phyloP scores from a whole-genome alignment of 225 moss, liverwort and hornwort species.

The Bryum argenteum region DNA sequence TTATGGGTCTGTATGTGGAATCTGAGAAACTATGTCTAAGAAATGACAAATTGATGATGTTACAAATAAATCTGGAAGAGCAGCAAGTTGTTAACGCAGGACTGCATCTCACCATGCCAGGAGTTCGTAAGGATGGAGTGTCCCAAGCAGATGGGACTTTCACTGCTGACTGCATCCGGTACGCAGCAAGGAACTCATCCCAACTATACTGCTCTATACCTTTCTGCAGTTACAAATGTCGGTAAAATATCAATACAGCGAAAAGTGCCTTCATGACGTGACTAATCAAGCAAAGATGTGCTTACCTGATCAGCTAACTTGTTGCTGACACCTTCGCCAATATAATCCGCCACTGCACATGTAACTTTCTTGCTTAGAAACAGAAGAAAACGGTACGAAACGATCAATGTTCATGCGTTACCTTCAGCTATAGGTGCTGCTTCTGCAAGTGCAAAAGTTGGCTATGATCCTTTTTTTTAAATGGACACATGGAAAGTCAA shows the following conservation, averaged over 20 bases:
- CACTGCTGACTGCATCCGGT: slow-evolving; percentile 55
- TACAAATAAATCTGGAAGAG: background rate
- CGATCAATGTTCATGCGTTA: background rate
- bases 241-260: slow-evolving; percentile 1
- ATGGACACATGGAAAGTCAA: too few relatives aligned
- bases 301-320: slow-evolving; percentile 47
- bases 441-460: too few relatives aligned
- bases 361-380: slow-evolving; percentile 14
- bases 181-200: slow-evolving; percentile 56
- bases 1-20: background rate
- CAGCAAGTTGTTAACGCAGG: background rate
- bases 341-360: slow-evolving; percentile 40
- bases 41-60: background rate
- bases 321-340: slow-evolving; percentile 48
- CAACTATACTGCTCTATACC: slow-evolving; percentile 58
- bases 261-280: background rate
- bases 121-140: slow-evolving; percentile 58
- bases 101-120: slow-evolving; percentile 54
- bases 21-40: background rate
- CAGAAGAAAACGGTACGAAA: background rate
- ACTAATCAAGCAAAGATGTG: background rate
- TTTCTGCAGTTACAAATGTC: slow-evolving; percentile 31
- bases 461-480: too few relatives aligned
- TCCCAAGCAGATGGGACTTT: slow-evolving; percentile 49
- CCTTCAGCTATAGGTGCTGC: background rate